phyloP scores from a whole-genome alignment of 2,329 filamentous ascomycete species.

The Xylaria sp. region DNA sequence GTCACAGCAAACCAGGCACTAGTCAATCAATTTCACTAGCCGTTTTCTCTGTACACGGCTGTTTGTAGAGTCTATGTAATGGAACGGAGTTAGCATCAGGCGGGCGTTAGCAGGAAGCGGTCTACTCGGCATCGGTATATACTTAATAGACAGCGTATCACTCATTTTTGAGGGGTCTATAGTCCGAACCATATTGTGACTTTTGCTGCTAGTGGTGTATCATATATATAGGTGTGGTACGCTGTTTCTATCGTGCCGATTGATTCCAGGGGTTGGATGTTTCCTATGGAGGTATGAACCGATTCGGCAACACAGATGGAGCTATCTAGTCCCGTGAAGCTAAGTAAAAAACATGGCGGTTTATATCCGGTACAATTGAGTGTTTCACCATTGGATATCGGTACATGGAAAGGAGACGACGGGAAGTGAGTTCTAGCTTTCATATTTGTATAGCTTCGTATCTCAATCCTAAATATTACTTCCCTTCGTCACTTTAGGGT shows the following conservation, averaged over 20 bases:
- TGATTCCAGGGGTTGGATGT: too few species aligned
- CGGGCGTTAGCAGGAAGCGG: slow-evolving; percentile 32
- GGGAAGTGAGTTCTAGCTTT: neutral
- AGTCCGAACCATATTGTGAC: neutral
- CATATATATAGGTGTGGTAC: neutral
- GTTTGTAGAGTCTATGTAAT: slow-evolving; percentile 35
- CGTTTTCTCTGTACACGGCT: slow-evolving; percentile 15
- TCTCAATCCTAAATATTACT: too few species aligned
- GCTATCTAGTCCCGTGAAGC: too few species aligned
- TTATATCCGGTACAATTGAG: too few species aligned
- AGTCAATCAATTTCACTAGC: neutral
- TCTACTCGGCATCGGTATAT: slow-evolving; percentile 22
- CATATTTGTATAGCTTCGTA: too few species aligned
- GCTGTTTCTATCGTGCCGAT: too few species aligned
- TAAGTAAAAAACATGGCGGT: too few species aligned
- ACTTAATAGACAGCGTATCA: slow-evolving; percentile 33
- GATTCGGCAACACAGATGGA: too few species aligned
- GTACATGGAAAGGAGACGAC: neutral
- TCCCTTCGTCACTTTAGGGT: too few species aligned
- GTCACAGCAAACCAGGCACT: slow-evolving; percentile 10
- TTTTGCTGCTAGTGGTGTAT: neutral
- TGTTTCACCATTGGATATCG: too few species aligned
- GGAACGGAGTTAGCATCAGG: slow-evolving; percentile 31
- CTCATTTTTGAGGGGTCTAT: neutral
- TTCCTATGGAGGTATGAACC: too few species aligned